Conservation (phyloP, 108 stramenopile species). For the Schizochytrium sp. region DNA sequence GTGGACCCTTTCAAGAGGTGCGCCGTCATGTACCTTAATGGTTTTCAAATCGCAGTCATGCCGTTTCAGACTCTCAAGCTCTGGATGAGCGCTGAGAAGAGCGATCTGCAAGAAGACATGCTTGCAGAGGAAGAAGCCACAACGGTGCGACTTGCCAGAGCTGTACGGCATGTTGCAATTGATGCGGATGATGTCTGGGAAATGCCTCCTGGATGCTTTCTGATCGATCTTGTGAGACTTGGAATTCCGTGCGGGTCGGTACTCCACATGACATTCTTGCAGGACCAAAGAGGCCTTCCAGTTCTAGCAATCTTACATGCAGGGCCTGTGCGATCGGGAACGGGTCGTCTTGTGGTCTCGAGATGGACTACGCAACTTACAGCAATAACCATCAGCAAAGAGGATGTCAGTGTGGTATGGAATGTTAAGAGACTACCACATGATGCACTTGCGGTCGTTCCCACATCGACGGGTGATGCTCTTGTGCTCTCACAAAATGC, state of each 20-base stretch:
- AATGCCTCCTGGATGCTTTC: constrained; percentile 27
- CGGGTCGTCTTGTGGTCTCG: constrained; percentile 9
- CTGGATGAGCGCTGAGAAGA: constrained; percentile 4
- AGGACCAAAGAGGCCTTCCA: constrained; percentile 14
- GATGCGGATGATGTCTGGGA: constrained; percentile 57
- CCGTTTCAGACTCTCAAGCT: constrained; percentile 37
- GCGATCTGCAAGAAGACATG: neutral
- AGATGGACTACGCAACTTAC: constrained; percentile 45
- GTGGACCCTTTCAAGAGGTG: constrained; percentile 42
- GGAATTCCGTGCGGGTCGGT: constrained; percentile 36
- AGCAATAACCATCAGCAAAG: constrained; percentile 39
- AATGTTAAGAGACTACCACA: constrained; percentile 44
- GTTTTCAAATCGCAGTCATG: constrained; percentile 45
- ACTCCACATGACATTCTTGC: constrained; percentile 9
- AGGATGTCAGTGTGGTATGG: constrained; percentile 58
- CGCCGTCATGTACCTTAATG: neutral
- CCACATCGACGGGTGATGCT: constrained; percentile 6
- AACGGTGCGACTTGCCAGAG: neutral
- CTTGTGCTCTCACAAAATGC: constrained; percentile 47
- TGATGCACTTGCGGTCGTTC: constrained; percentile 36
- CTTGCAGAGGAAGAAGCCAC: neutral
- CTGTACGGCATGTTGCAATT: constrained; percentile 33
- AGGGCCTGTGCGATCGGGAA: constrained; percentile 20
- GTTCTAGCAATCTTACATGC: constrained; percentile 35
- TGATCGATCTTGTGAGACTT: constrained; percentile 15